Evolutionary conservation across 2,329 filamentous ascomycete genomes (phyloP), one percentile per base, ranked within the genome.

Genomic region (Arthrinium phaeospermum): DNA sequence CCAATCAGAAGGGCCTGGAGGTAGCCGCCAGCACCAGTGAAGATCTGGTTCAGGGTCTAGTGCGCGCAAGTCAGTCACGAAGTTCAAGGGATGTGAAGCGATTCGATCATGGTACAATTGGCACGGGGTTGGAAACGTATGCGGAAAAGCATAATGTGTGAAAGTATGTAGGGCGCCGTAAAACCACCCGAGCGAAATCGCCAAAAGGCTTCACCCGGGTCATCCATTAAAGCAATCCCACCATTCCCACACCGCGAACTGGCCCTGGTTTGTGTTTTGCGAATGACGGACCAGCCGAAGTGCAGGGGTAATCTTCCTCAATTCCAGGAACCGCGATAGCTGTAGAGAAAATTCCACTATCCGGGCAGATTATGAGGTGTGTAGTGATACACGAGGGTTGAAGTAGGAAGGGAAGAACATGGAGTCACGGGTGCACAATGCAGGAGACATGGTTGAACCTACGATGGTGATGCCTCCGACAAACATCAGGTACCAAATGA

Each of bases 301-400:
- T 88, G 88, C 86, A 90, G 89, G 91, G 92, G 91, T 89, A 86
- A 90, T 94, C 91, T 94, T 88, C 92, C 92, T 94, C 92, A 86
- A 84, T 91, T 93, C 86, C 91, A 94, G 92, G 92, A 94, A 94
- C 92, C 92, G 92, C 86, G 88, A 92, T 91, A 93, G 91, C 86
- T 90, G 92, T 88, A 84, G 88, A 49, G 84, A 83, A 77, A 71
- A 78, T 75, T 79, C 80, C 86, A 87, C 92, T 93, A 92, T 90
- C 89, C 92, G 92, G 92, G 92, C 92, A 94, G 92, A 93, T 93
- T 86, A 87, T 89, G 88, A 85, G 81, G 77, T 72, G 69, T 72
- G 49, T 67, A 71, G 57, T 73, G 41, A 24, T 72, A 70, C 61
- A 22, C 53, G 68, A 4, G 68, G 68, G 71, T 71, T 16, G 70